phyloP scores from a whole-genome alignment of 305 asterid genomes.

The Fraxinus albicans region DNA sequence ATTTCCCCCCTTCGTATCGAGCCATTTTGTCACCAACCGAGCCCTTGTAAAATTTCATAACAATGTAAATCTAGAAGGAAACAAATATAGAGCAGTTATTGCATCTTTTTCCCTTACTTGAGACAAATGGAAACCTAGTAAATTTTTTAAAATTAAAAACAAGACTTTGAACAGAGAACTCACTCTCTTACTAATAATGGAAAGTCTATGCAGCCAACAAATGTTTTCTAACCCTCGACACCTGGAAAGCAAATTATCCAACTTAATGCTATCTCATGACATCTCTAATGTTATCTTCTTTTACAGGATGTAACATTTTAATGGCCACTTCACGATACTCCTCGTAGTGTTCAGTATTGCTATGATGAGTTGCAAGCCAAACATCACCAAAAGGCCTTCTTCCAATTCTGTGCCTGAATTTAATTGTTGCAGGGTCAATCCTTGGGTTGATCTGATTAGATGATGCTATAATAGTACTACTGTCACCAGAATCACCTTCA shows the following conservation, averaged over 20 bases:
- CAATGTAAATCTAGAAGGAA: conserved; percentile 52
- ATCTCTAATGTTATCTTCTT: conserved; percentile 30
- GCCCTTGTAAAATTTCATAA: conserved; percentile 50
- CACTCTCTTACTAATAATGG: conserved; percentile 45
- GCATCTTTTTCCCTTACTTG: neutral
- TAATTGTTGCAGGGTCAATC: too few species aligned
- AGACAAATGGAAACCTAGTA: neutral
- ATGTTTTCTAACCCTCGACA: conserved; percentile 42
- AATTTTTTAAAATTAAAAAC: neutral
- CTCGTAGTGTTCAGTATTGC: conserved; percentile 45
- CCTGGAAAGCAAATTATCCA: conserved; percentile 33
- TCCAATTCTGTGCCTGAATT: conserved; percentile 54
- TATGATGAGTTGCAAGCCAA: conserved; percentile 69
- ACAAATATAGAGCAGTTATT: conserved; percentile 6
- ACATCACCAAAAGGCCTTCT: conserved; percentile 64
- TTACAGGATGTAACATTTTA: conserved; percentile 52
- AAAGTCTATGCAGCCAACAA: conserved; percentile 68
- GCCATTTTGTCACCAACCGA: conserved; percentile 56
- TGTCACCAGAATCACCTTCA: conserved; percentile 56
- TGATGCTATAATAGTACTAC: conserved; percentile 39
- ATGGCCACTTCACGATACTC: conserved; percentile 63
- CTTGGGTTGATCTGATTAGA: conserved; percentile 23
- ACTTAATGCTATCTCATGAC: conserved; percentile 11
- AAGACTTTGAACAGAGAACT: neutral
- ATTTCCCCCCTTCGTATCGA: conserved; percentile 51